Base-by-base conservation (phyloP, 2,329 filamentous ascomycete species). In the Teratosphaeria nubilosa region DNA sequence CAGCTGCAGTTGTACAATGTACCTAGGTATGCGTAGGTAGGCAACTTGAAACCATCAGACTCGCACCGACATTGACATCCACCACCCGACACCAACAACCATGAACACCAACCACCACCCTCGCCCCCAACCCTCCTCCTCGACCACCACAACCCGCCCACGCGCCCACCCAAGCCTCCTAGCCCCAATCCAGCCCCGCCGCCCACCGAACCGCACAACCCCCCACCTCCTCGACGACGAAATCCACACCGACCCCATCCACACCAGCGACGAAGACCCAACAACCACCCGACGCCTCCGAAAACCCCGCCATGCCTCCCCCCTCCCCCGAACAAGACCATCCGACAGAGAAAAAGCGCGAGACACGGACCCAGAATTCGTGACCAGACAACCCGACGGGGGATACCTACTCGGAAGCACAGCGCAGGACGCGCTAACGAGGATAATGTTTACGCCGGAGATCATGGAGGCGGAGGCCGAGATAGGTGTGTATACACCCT, bases 331-430 rank as follows among this genome's bases (percentile, higher is more conserved):
- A 27, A 24, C n/a, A 61, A 64, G 41, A 34, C 52, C 13, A 30
- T 58, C 53, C 20, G 54, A 31, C 57, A 52, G 30, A 62, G 59
- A 27, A 51, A 55, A 32, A 31, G 50, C 32, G 52, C 24, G 57
- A 60, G 45, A 58, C 41, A 24, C 65, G 64, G 54, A 65, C 45
- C 48, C 56, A 53, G 66, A 68, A 5, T 63, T 70, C 27, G 67
- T 70, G 31, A 67, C 66, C 51, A 52, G 68, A 58, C 65, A 64
- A 53, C 50, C 64, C 14, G 63, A 68, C 54, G 68, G 68, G 5
- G 63, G 57, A 10, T 68, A 63, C 51, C 56, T 70, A 48, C 59
- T 68, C 13, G 65, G 56, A 14, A 56, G 54, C 11, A 56, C 51
- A 20, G 56, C 27, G 6, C 54, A 51, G 16, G 59, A 61, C 32